Evolutionary conservation across 306 rosid species (phyloP).

Genomic region (Geum urbanum): DNA sequence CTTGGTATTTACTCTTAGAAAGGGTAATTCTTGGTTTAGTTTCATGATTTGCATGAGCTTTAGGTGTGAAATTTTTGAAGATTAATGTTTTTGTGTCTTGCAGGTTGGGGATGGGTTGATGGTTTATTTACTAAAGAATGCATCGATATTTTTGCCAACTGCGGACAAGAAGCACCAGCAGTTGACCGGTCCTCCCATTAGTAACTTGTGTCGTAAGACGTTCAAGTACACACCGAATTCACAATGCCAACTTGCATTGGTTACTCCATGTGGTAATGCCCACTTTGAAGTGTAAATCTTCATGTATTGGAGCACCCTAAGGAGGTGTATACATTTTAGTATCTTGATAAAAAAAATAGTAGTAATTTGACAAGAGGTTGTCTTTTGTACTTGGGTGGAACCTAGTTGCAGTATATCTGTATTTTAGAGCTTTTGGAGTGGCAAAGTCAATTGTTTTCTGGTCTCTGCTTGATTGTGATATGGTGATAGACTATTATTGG

Average conservation of each 20-base stretch:
- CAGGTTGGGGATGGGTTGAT: slow-evolving; percentile 67
- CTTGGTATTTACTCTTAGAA: slow-evolving; percentile 61
- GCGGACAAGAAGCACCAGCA: slow-evolving; percentile 49
- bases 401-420: not conserved
- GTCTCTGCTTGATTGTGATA: not conserved
- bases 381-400: not conserved
- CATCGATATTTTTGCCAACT: slow-evolving; percentile 59
- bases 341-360: not conserved
- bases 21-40: slow-evolving; percentile 45
- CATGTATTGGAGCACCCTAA: slow-evolving; percentile 9
- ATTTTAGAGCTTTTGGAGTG: not conserved
- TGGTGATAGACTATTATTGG: not conserved
- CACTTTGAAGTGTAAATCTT: not conserved
- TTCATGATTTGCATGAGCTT: not conserved
- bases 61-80: not conserved
- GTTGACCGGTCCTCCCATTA: slow-evolving; percentile 64
- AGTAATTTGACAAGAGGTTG: not conserved
- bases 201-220: slow-evolving; percentile 32
- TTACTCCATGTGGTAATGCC: slow-evolving; percentile 38
- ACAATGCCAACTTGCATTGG: slow-evolving; percentile 26
- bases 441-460: not conserved
- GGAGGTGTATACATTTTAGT: not conserved
- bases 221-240: slow-evolving; percentile 23
- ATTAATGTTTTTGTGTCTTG: slow-evolving; percentile 9
- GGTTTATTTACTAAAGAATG: slow-evolving; percentile 46